These are phyloP conservation scores for Cantharellus cinnabarinus DNA, from an alignment of 768 basidiomycete species.

Conservation along the genomic window DNA sequence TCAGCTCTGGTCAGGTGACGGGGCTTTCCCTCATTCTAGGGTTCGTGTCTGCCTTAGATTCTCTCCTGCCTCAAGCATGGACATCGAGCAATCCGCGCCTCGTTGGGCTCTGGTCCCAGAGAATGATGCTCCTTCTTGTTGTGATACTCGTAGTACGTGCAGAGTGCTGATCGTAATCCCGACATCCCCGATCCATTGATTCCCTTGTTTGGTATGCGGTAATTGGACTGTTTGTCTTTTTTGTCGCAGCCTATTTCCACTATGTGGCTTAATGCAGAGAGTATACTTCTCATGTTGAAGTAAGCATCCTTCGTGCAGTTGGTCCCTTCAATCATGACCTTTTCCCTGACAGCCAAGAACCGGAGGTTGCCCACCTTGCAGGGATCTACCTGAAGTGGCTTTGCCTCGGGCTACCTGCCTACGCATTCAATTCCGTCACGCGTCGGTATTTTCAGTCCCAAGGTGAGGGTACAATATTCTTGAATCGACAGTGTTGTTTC, in stretches of 20 bases:
- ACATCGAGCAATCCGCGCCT: slow-evolving; percentile 66
- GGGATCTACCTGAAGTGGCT: slow-evolving; percentile 56
- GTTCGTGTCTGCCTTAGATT: slow-evolving; percentile 71
- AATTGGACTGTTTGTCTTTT: background rate
- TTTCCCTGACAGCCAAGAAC: slow-evolving; percentile 36
- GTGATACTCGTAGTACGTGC: slow-evolving; percentile 36
- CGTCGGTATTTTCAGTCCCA: slow-evolving; percentile 15
- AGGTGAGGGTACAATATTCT: slow-evolving; percentile 1
- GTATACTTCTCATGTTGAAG: slow-evolving; percentile 36
- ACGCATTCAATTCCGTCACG: slow-evolving; percentile 34
- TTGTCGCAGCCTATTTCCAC: slow-evolving; percentile 28
- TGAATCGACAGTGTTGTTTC: background rate
- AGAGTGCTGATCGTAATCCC: background rate
- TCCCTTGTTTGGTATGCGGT: background rate
- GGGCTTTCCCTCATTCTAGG: slow-evolving; percentile 69
- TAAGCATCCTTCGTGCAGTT: background rate
- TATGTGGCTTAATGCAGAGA: slow-evolving; percentile 72
- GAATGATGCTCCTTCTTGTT: slow-evolving; percentile 58
- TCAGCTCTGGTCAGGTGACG: slow-evolving; percentile 21
- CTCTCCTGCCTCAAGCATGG: slow-evolving; percentile 87
- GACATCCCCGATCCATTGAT: background rate
- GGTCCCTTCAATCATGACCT: background rate
- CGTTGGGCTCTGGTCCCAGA: slow-evolving; percentile 79
- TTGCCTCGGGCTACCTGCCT: slow-evolving; percentile 61
- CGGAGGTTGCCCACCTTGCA: slow-evolving; percentile 63